These are phyloP conservation scores for Silybum marianum DNA, from an alignment of 129 eudicot genomes.

Conservation along the genomic window DNA sequence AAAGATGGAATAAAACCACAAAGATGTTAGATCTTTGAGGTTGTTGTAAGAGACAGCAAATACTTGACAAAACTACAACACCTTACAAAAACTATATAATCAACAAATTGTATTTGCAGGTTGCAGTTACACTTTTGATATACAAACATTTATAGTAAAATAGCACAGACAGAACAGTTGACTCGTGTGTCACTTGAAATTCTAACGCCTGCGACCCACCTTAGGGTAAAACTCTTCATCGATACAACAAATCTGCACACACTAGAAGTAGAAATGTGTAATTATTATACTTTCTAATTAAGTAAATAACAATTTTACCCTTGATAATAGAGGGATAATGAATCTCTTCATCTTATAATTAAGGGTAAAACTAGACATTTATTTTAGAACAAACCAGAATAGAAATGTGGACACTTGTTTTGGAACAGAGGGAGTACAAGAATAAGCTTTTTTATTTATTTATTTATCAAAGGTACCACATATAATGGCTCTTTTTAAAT, in stretches of 20 bases:
- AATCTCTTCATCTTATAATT: background rate
- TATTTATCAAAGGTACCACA: background rate
- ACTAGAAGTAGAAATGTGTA: background rate
- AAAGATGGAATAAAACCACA: background rate
- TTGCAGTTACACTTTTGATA: background rate
- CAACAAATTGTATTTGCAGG: background rate
- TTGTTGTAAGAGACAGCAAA: background rate
- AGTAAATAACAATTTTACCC: background rate
- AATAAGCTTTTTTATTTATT: background rate
- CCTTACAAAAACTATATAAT: background rate
- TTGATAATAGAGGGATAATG: background rate
- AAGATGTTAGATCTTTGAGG: background rate
- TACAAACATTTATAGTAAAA: slow-evolving; percentile 13
- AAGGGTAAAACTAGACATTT: background rate
- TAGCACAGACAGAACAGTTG: slow-evolving; percentile 14
- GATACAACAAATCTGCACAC: slow-evolving; percentile 29
- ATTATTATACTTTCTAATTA: too few relatives aligned
- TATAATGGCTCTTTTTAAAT: background rate
- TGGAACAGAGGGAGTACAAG: background rate
- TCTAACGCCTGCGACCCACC: slow-evolving; percentile 15
- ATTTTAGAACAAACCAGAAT: background rate
- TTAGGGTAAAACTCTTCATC: background rate
- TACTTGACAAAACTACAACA: background rate
- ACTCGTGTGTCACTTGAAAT: slow-evolving; percentile 23
- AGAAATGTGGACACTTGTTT: background rate